Base-by-base conservation (phyloP, 257 asterid species). In the Solanum sejunctum region DNA sequence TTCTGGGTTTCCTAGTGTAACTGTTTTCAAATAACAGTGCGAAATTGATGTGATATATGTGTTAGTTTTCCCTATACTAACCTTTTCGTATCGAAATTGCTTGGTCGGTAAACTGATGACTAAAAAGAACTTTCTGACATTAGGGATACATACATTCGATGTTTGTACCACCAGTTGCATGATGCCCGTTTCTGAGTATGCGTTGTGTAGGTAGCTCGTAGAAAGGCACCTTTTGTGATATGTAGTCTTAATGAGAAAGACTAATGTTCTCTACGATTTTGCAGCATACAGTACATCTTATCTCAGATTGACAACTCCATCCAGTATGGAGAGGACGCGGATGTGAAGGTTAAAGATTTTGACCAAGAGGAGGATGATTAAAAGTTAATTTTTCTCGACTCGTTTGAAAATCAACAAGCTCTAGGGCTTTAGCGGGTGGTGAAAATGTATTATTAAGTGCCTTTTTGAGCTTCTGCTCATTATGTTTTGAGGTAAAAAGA, bases 261-360 rank as follows among this genome's bases (percentile, higher is more conserved):
- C 71, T 41, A 49, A 49, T 80, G 39, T 84, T 45, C 64, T 84
- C 63, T 84, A 52, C 36, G 15, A 7, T 79, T 78, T 51, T 89
- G 89, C 96, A 94, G 98, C 84, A 92, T 97, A 84, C 91, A 87
- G 89, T 94, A 95, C 91, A 89, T 95, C 47, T 87, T 95, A 87
- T 89, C 98, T 1, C 98, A 94, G 91, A 94, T 97, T 32, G 99
- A 96, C 91, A 86, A 36, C 88, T 75, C 88, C 90, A 93, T 96
- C 92, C 98, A 96, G 91, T 94, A 88, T 36, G 99, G 97, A 60
- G 98, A 97, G 90, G 96, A 97, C 81, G 97, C 97, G 28, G 99
- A 97, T 84, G 98, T 95, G 87, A 97, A 90, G 90, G 88, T 97
- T 55, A 95, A 90, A 92, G 98, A 95, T 92, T 95, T 94, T 64